Percentiles rank a stretch among this genome's conserved stretches.
Evolutionary conservation across 768 basidiomycete genomes (phyloP).

Genomic region (Rhizopogon vesiculosus): DNA sequence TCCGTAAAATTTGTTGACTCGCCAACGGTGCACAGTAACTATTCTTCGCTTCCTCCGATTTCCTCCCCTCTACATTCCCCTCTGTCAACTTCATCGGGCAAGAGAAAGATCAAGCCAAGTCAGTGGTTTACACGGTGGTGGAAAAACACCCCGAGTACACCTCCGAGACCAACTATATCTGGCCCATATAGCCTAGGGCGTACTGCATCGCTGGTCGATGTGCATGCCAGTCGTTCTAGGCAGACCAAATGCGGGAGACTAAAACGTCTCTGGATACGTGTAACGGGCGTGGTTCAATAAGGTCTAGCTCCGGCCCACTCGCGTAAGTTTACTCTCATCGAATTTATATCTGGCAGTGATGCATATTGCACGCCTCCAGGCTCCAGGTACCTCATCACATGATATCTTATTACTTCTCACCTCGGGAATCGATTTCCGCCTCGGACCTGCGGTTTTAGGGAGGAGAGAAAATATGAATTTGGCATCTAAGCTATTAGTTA

Average conservation of each 20-base stretch:
- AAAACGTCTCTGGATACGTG: constrained; percentile 21
- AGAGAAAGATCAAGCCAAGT: background rate
- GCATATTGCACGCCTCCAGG: background rate
- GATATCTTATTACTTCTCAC: background rate
- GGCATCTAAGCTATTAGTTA: background rate
- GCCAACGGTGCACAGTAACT: constrained; percentile 52
- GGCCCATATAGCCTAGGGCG: constrained; percentile 26
- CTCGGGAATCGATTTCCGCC: background rate
- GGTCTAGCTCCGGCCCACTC: background rate
- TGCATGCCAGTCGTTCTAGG: constrained; percentile 8
- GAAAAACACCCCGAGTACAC: constrained; percentile 13
- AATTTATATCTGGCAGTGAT: background rate
- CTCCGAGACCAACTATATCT: constrained; percentile 25
- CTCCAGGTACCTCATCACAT: background rate
- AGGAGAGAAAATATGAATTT: background rate
- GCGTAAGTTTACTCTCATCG: background rate
- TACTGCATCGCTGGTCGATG: constrained; percentile 28
- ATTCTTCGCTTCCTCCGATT: background rate
- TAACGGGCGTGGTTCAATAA: constrained; percentile 18
- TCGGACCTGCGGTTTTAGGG: background rate
- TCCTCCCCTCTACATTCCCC: constrained; percentile 12
- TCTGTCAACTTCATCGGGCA: constrained; percentile 8
- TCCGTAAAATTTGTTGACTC: constrained; percentile 71
- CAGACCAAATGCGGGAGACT: constrained; percentile 19
- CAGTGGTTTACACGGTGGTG: constrained; percentile 26